Evolutionary conservation across 1,284 basidiomycete species (phyloP).

Genomic region (Leccinum angustisporum): DNA sequence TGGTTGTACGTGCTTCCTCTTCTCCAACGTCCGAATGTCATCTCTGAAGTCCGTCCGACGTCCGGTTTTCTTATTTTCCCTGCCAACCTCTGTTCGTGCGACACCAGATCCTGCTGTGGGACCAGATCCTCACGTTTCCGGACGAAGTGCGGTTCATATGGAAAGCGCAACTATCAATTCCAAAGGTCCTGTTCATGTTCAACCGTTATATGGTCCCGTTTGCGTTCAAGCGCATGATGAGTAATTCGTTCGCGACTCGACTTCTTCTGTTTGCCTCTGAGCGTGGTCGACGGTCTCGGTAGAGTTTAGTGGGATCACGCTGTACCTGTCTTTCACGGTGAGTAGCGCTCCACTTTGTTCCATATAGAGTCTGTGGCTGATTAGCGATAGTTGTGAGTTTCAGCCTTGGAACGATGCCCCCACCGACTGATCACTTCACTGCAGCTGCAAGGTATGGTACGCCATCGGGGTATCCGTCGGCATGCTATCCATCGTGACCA

Average conservation of each 20-base stretch:
- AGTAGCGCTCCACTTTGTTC: slow-evolving; percentile 1
- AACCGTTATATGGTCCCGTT: slow-evolving; percentile 48
- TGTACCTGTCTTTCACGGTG: slow-evolving; percentile 18
- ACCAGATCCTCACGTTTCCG: slow-evolving; percentile 46
- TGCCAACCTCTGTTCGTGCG: not conserved
- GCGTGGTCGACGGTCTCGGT: not conserved
- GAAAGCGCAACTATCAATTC: slow-evolving; percentile 39
- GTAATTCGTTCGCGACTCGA: not conserved
- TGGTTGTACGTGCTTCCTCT: slow-evolving; percentile 22
- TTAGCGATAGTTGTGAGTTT: slow-evolving; percentile 18
- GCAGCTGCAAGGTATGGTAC: slow-evolving; percentile 40
- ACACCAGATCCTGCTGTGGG: slow-evolving; percentile 46
- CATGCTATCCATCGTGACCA: slow-evolving; percentile 37
- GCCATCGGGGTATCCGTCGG: slow-evolving; percentile 34
- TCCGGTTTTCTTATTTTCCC: not conserved
- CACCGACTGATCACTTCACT: not conserved
- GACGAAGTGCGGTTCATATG: slow-evolving; percentile 49
- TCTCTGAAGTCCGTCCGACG: not conserved
- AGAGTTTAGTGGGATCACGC: slow-evolving; percentile 30
- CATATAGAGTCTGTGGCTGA: not conserved
- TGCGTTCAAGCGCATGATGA: slow-evolving; percentile 42
- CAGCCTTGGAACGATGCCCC: not conserved
- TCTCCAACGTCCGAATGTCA: not conserved
- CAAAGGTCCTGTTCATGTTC: slow-evolving; percentile 47
- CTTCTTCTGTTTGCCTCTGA: not conserved